Percentiles rank a stretch among this genome's conserved stretches.
phyloP scores from a whole-genome alignment of 1,139 yeast genomes.

The Magnusiomyces ingens region DNA sequence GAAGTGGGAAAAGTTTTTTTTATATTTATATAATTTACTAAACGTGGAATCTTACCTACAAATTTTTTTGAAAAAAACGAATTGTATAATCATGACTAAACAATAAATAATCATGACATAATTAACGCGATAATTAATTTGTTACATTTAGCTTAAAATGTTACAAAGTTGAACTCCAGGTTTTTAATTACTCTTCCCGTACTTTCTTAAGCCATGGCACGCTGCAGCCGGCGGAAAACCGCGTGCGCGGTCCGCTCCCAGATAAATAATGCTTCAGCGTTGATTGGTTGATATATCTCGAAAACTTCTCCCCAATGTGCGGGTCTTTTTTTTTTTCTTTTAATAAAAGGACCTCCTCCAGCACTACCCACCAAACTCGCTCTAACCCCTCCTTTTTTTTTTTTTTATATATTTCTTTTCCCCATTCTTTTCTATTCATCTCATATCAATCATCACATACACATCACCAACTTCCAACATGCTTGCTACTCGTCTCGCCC shows the following conservation, averaged over 20 bases:
- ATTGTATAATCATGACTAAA: not conserved
- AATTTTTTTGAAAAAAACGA: not conserved
- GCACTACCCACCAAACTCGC: too few species aligned
- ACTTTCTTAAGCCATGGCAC: too few species aligned
- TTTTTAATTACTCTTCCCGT: too few species aligned
- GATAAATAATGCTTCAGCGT: not conserved
- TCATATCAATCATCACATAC: not conserved
- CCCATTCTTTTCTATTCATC: not conserved
- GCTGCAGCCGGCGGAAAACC: too few species aligned
- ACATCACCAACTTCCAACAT: not conserved
- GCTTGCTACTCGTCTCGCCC: slow-evolving; percentile 7
- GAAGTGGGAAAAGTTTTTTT: not conserved
- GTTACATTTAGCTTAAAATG: too few species aligned
- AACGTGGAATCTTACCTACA: not conserved
- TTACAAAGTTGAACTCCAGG: too few species aligned
- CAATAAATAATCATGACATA: not conserved
- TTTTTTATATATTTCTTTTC: not conserved
- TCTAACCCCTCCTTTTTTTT: not conserved
- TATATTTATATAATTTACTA: not conserved
- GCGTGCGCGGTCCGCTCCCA: too few species aligned
- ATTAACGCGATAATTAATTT: not conserved
- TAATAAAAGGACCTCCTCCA: too few species aligned
- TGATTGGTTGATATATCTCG: not conserved
- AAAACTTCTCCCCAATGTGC: not conserved
- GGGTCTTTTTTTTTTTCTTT: not conserved